phyloP scores from a whole-genome alignment of 2,329 filamentous ascomycete species.

The Clonostachys chloroleuca region DNA sequence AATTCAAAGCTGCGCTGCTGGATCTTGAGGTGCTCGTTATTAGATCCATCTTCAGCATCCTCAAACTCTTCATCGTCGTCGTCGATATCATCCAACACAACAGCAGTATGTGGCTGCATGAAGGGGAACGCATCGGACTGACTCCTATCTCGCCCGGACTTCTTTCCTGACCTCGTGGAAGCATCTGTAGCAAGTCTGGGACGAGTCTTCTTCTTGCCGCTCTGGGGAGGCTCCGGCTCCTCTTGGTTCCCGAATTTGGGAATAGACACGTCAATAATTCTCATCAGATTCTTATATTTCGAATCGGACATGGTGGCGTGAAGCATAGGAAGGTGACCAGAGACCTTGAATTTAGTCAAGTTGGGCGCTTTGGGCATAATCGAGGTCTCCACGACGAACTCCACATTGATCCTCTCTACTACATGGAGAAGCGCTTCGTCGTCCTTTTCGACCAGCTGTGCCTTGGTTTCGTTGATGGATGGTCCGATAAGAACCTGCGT shows the following conservation, averaged over 20 bases:
- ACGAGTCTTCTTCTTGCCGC: slow-evolving; percentile 18
- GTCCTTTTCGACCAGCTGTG: slow-evolving; percentile 67
- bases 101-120: slow-evolving; percentile 65
- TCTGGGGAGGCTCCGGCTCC: slow-evolving; percentile 15
- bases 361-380: slow-evolving; percentile 96
- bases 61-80: slow-evolving; percentile 62
- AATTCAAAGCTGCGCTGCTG: slow-evolving; percentile 94
- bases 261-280: slow-evolving; percentile 88
- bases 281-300: slow-evolving; percentile 98
- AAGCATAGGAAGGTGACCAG: slow-evolving; percentile 85
- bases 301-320: slow-evolving; percentile 89
- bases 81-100: slow-evolving; percentile 75
- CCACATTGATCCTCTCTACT: slow-evolving; percentile 94
- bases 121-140: slow-evolving; percentile 73
- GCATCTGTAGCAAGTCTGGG: slow-evolving; percentile 40
- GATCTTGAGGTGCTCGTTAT: slow-evolving; percentile 59
- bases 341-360: slow-evolving; percentile 85
- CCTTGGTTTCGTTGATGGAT: slow-evolving; percentile 84
- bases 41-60: slow-evolving; percentile 56
- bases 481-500: slow-evolving; percentile 95
- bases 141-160: slow-evolving; percentile 41
- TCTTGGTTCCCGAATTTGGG: slow-evolving; percentile 62
- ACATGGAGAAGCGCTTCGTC: slow-evolving; percentile 75
- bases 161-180: slow-evolving; percentile 39
- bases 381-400: slow-evolving; percentile 93